phyloP scores from a whole-genome alignment of 805 yeast species.

The Wickerhamiella sorbophila region DNA sequence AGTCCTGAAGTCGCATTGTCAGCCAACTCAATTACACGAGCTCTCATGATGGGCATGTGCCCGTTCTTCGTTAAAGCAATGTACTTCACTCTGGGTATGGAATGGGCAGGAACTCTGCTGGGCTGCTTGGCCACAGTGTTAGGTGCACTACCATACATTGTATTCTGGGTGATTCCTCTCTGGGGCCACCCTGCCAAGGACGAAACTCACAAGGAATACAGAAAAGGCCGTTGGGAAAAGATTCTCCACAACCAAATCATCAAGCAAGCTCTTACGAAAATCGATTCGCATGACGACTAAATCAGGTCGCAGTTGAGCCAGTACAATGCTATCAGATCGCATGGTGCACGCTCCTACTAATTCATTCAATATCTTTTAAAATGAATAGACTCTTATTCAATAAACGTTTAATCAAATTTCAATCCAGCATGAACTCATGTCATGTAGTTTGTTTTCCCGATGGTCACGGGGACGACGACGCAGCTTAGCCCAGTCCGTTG shows the following conservation, averaged over 20 bases:
- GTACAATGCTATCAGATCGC: too few relatives aligned
- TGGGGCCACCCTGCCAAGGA: not conserved
- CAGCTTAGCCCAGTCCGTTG: too few relatives aligned
- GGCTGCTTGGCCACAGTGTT: conserved; percentile 45
- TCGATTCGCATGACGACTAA: too few relatives aligned
- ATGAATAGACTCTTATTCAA: too few relatives aligned
- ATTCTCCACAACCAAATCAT: not conserved
- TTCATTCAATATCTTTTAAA: too few relatives aligned
- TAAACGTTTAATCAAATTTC: too few relatives aligned
- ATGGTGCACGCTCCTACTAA: too few relatives aligned
- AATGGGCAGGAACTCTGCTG: conserved; percentile 67
- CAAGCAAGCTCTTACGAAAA: not conserved
- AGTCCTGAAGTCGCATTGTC: conserved; percentile 52
- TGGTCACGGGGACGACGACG: too few relatives aligned
- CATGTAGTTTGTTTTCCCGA: too few relatives aligned
- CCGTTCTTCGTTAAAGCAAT: conserved; percentile 59
- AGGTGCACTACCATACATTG: not conserved
- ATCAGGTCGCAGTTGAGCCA: too few relatives aligned
- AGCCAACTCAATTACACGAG: conserved; percentile 54
- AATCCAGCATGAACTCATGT: too few relatives aligned
- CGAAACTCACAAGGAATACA: not conserved
- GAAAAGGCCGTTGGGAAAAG: not conserved
- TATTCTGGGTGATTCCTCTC: not conserved
- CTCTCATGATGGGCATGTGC: conserved; percentile 51
- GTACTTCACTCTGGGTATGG: conserved; percentile 52